phyloP scores from a whole-genome alignment of 768 basidiomycete genomes.

The Hypsizygus marmoreus region DNA sequence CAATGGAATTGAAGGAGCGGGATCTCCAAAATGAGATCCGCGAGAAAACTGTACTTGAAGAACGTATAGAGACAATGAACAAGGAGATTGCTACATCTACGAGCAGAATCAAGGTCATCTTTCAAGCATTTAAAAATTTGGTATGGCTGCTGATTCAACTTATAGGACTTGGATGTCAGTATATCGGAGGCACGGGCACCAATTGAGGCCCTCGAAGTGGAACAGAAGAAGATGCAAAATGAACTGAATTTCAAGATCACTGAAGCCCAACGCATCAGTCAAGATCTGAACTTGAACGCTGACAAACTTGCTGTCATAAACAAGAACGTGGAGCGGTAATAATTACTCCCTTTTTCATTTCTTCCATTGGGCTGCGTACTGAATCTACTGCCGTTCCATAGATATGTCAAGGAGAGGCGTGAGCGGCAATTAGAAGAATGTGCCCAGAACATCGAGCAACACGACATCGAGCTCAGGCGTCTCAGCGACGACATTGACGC shows the following conservation, averaged over 20 bases:
- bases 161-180: constrained; percentile 63
- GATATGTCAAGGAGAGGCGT: constrained; percentile 75
- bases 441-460: constrained; percentile 50
- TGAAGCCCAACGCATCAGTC: constrained; percentile 54
- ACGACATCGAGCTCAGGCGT: constrained; percentile 38
- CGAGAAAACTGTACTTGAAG: constrained; percentile 59
- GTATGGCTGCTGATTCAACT: not conserved
- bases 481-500: constrained; percentile 38
- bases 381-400: constrained; percentile 28
- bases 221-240: constrained; percentile 49
- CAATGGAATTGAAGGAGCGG: constrained; percentile 62
- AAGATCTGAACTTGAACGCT: constrained; percentile 65
- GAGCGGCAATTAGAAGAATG: constrained; percentile 62
- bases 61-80: constrained; percentile 58
- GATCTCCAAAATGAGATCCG: constrained; percentile 57
- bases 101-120: constrained; percentile 51
- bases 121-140: not conserved
- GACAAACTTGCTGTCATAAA: constrained; percentile 65
- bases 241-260: constrained; percentile 50
- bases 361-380: not conserved
- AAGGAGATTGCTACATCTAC: constrained; percentile 51
- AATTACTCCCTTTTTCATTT: not conserved
- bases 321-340: constrained; percentile 65
- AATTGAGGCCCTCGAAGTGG: constrained; percentile 61
- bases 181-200: constrained; percentile 64